Evolutionary conservation across 2,329 filamentous ascomycete genomes (phyloP).

Genomic region (Cercospora janseana): DNA sequence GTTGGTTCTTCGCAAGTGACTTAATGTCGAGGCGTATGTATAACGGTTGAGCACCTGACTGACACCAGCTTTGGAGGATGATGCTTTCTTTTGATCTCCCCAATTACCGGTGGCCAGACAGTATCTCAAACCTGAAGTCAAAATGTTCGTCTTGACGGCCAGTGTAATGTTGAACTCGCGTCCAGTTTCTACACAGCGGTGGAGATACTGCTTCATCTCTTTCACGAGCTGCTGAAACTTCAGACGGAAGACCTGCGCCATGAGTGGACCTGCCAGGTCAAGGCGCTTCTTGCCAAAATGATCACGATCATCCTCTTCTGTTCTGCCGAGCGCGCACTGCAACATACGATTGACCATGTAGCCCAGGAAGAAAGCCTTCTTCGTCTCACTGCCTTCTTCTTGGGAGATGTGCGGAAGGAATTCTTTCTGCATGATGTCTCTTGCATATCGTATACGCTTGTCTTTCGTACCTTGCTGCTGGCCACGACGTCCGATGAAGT

Average conservation of each 20-base stretch:
- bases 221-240: slow-evolving; percentile 88
- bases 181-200: slow-evolving; percentile 85
- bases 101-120: slow-evolving; percentile 97
- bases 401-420: slow-evolving; percentile 96
- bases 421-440: slow-evolving; percentile 95
- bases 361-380: slow-evolving; percentile 96
- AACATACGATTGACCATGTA: slow-evolving; percentile 98
- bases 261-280: slow-evolving; percentile 87
- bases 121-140: slow-evolving; percentile 94
- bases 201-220: slow-evolving; percentile 86
- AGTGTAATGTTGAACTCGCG: slow-evolving; percentile 86
- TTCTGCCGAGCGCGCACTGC: slow-evolving; percentile 86
- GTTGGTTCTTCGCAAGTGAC: slow-evolving; percentile 94
- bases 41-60: slow-evolving; percentile 98
- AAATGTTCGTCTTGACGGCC: slow-evolving; percentile 84
- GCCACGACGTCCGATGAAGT: slow-evolving; percentile 93
- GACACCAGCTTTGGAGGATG: slow-evolving; percentile 90
- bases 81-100: slow-evolving; percentile 99
- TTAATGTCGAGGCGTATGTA: slow-evolving; percentile 93
- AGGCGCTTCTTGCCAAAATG: slow-evolving; percentile 99
- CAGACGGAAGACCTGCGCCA: slow-evolving; percentile 93
- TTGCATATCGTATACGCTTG: slow-evolving; percentile 85
- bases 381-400: slow-evolving; percentile 86
- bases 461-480: slow-evolving; percentile 73
- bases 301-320: slow-evolving; percentile 94